Percentiles rank a stretch among this genome's conserved stretches.
Conservation (phyloP, 768 basidiomycete species). For the Russula ochroleuca region DNA sequence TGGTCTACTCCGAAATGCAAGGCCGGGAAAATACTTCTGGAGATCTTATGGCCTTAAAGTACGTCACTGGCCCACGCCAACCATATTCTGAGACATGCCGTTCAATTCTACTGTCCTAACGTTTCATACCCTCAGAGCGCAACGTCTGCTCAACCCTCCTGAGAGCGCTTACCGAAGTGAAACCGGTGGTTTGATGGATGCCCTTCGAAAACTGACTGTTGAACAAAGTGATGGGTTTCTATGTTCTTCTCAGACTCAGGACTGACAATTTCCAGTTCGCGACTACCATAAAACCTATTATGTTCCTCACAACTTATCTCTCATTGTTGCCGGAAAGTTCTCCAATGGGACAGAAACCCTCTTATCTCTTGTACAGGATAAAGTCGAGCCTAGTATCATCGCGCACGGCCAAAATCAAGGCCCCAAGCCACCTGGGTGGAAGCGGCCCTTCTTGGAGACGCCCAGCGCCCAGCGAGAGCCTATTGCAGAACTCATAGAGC, state of each 20-base stretch:
- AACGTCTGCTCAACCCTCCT: slow-evolving; percentile 73
- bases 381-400: slow-evolving; percentile 80
- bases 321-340: slow-evolving; percentile 86
- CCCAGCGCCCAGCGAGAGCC: slow-evolving; percentile 57
- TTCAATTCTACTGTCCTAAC: slow-evolving; percentile 16
- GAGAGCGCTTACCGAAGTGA: slow-evolving; percentile 92
- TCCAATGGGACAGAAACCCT: slow-evolving; percentile 71
- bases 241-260: slow-evolving; percentile 9
- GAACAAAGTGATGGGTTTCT: slow-evolving; percentile 66
- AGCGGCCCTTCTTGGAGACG: slow-evolving; percentile 91
- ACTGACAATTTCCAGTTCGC: slow-evolving; percentile 54
- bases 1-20: slow-evolving; percentile 97
- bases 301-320: slow-evolving; percentile 87
- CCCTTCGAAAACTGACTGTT: slow-evolving; percentile 75
- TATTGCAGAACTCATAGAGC: slow-evolving; percentile 50
- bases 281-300: slow-evolving; percentile 87
- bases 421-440: slow-evolving; percentile 75
- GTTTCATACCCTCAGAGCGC: slow-evolving; percentile 46
- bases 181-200: slow-evolving; percentile 94
- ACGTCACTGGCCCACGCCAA: slow-evolving; percentile 29
- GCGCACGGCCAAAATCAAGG: slow-evolving; percentile 70
- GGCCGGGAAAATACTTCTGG: slow-evolving; percentile 89
- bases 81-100: not conserved
- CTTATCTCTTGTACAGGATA: slow-evolving; percentile 71
- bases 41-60: slow-evolving; percentile 88